Evolutionary conservation across 192 early-diverging fungal species (phyloP).

Genomic region (Backusella sp.): DNA sequence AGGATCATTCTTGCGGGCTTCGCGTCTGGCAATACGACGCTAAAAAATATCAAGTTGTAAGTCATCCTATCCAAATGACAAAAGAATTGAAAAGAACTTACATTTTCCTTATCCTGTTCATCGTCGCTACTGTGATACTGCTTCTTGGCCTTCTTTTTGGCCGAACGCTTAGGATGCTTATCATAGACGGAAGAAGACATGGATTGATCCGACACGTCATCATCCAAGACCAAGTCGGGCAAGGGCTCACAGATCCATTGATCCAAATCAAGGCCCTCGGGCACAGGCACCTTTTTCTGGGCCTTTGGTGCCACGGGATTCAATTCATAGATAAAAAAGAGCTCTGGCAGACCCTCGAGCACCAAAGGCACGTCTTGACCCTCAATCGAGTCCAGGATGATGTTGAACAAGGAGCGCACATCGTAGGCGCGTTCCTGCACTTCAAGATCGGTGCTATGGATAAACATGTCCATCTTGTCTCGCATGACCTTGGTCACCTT

Average conservation of each 20-base stretch:
- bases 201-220: constrained; percentile 16
- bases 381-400: constrained; percentile 44
- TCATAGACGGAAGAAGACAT: constrained; percentile 6
- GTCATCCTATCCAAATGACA: no score
- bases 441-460: constrained; percentile 63
- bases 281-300: constrained; percentile 86
- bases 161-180: constrained; percentile 16
- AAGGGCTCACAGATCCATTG: constrained; percentile 75
- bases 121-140: constrained; percentile 42
- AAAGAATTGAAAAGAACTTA: no score
- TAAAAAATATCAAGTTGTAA: constrained; percentile 7
- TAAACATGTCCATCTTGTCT: constrained; percentile 48
- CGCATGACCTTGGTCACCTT: constrained; percentile 45
- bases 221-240: constrained; percentile 38
- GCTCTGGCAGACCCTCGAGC: constrained; percentile 53
- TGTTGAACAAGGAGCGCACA: constrained; percentile 45
- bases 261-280: constrained; percentile 84
- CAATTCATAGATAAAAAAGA: constrained; percentile 81
- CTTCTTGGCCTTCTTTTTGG: constrained; percentile 25
- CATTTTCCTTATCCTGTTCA: constrained; percentile 43
- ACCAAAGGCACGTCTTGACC: constrained; percentile 44
- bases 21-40: constrained; percentile 49
- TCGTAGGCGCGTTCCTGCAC: constrained; percentile 76
- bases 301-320: constrained; percentile 90
- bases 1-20: constrained; percentile 56